These are phyloP conservation scores for Ustulina deusta DNA, from an alignment of 2,329 filamentous ascomycete species.

Conservation along the genomic window DNA sequence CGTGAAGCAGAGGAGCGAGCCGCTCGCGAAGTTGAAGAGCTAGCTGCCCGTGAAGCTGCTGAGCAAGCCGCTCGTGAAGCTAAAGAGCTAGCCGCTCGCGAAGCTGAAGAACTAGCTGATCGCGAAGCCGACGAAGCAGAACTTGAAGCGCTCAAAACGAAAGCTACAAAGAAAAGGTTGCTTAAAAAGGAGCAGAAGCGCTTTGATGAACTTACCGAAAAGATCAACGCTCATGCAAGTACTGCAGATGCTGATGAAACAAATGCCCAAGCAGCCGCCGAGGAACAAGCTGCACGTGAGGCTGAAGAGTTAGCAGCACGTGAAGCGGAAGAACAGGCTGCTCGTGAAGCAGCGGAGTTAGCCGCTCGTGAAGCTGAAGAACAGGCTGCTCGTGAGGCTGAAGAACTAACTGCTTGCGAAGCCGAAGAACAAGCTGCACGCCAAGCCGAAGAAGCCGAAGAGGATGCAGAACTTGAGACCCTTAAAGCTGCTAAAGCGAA, in stretches of 20 bases:
- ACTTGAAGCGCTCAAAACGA: slow-evolving; percentile 20
- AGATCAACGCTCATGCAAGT: slow-evolving; percentile 31
- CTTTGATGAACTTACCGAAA: slow-evolving; percentile 32
- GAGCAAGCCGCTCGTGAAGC: slow-evolving; percentile 34
- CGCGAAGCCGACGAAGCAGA: slow-evolving; percentile 30
- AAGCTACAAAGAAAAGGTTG: slow-evolving; percentile 23
- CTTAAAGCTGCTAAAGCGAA: slow-evolving; percentile 9
- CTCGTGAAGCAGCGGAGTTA: slow-evolving; percentile 28
- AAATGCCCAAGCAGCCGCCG: slow-evolving; percentile 12
- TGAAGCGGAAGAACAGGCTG: slow-evolving; percentile 31
- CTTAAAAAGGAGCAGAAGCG: slow-evolving; percentile 27
- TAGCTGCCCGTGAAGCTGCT: slow-evolving; percentile 24
- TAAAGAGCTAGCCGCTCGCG: slow-evolving; percentile 31
- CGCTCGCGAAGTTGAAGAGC: slow-evolving; percentile 13
- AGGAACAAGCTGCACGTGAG: slow-evolving; percentile 20
- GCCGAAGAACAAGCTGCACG: slow-evolving; percentile 14
- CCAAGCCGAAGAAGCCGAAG: slow-evolving; percentile 51
- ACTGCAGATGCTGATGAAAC: slow-evolving; percentile 17
- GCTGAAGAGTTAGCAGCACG: slow-evolving; percentile 33
- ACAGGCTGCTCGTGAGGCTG: slow-evolving; percentile 40
- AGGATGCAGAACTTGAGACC: slow-evolving; percentile 22
- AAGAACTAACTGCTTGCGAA: slow-evolving; percentile 44
- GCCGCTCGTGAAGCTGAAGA: slow-evolving; percentile 34
- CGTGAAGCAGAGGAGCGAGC: slow-evolving; percentile 40
- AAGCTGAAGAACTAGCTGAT: slow-evolving; percentile 20